Conservation (phyloP, 2,329 filamentous ascomycete genomes). For the Fusarium camptoceras region DNA sequence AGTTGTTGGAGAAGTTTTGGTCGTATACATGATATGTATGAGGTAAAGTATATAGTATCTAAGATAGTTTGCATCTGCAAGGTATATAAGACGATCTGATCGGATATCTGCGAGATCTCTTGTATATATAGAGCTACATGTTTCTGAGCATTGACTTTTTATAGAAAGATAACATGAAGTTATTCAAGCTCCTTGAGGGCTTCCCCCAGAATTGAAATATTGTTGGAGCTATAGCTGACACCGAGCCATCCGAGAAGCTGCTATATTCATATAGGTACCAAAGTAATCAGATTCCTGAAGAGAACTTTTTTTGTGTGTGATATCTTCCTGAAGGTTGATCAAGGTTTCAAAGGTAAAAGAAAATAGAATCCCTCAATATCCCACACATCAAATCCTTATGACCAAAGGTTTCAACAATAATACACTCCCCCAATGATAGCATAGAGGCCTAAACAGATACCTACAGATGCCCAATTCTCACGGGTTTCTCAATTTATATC, state of each 20-base stretch:
- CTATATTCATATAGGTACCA: no score
- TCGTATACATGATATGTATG: no score
- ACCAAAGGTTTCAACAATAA: background rate
- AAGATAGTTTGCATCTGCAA: background rate
- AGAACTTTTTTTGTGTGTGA: background rate
- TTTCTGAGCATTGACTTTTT: no score
- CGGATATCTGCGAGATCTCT: no score
- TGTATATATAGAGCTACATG: no score
- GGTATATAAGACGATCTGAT: background rate
- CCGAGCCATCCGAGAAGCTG: no score
- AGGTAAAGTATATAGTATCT: no score
- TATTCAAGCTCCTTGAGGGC: background rate
- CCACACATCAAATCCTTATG: background rate
- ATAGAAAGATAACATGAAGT: background rate
- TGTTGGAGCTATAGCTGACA: no score
- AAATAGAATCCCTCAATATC: background rate
- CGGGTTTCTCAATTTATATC: background rate
- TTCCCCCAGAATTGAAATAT: no score
- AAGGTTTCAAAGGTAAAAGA: background rate
- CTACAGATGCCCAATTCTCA: background rate
- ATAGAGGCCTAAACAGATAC: background rate
- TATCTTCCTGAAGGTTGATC: background rate
- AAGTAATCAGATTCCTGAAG: accelerated
- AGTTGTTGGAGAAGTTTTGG: no score
- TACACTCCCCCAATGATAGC: background rate